These are phyloP conservation scores for Leccinum solheimii DNA, from an alignment of 1,284 basidiomycete genomes.

Conservation along the genomic window DNA sequence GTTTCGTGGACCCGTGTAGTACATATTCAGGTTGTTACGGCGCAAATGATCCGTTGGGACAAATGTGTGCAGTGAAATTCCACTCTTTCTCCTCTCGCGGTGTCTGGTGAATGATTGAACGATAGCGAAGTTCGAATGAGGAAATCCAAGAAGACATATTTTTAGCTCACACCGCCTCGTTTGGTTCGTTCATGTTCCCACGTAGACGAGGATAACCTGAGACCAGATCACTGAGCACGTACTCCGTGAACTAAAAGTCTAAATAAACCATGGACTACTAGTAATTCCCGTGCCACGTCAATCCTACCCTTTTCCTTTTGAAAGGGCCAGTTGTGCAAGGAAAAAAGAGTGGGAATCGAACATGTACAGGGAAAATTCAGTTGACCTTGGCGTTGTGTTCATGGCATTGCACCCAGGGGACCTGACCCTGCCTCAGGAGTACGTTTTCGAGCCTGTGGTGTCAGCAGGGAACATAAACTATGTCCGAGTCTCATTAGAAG, in stretches of 20 bases:
- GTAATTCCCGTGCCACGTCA: slow-evolving; percentile 16
- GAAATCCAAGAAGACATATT: slow-evolving; percentile 25
- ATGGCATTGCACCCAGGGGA: slow-evolving; percentile 7
- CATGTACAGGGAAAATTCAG: slow-evolving; percentile 12
- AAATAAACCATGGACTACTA: slow-evolving; percentile 21
- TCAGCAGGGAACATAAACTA: background rate
- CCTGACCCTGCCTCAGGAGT: slow-evolving; percentile 12
- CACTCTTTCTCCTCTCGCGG: slow-evolving; percentile 19
- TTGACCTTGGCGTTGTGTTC: slow-evolving; percentile 4
- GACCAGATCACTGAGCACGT: slow-evolving; percentile 1
- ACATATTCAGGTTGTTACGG: background rate
- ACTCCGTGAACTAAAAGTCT: slow-evolving; percentile 26
- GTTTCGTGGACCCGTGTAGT: background rate
- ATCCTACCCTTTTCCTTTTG: slow-evolving; percentile 11
- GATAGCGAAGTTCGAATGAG: slow-evolving; percentile 9
- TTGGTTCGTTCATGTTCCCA: slow-evolving; percentile 17
- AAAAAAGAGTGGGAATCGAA: slow-evolving; percentile 12
- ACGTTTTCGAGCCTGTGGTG: slow-evolving; percentile 1
- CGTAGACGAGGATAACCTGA: slow-evolving; percentile 21
- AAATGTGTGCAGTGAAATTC: slow-evolving; percentile 13
- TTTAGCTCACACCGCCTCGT: slow-evolving; percentile 30
- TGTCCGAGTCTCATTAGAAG: slow-evolving; percentile 22
- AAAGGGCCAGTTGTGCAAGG: slow-evolving; percentile 8
- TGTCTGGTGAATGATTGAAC: slow-evolving; percentile 9
- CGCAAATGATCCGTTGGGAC: slow-evolving; percentile 9